Evolutionary conservation across 2,329 filamentous ascomycete genomes (phyloP).

Genomic region (Trichoderma koningii): DNA sequence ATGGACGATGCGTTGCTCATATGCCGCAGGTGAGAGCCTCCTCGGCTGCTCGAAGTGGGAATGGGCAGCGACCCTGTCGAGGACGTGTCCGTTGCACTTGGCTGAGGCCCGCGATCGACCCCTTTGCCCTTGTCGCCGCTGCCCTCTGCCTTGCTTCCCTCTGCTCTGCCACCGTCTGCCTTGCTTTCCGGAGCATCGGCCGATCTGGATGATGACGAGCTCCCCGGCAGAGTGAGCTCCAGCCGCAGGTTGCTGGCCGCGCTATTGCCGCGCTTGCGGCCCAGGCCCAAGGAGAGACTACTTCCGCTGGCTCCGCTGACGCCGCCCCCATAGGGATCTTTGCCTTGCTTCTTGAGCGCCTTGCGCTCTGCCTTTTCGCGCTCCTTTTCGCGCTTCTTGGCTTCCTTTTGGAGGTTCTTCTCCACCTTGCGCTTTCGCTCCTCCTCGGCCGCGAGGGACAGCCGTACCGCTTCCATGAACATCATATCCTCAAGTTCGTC

Average conservation of each 20-base stretch:
- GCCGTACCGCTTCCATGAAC: slow-evolving; percentile 93
- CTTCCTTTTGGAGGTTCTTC: slow-evolving; percentile 63
- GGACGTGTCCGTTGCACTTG: slow-evolving; percentile 34
- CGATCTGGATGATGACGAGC: slow-evolving; percentile 38
- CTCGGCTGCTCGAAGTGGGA: slow-evolving; percentile 55
- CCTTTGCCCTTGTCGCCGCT: slow-evolving; percentile 66
- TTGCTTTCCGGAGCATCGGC: slow-evolving; percentile 35
- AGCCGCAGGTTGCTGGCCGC: slow-evolving; percentile 60
- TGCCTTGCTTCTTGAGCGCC: slow-evolving; percentile 63
- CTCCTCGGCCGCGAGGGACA: slow-evolving; percentile 90
- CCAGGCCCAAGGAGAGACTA: slow-evolving; percentile 62
- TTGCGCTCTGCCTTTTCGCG: slow-evolving; percentile 84
- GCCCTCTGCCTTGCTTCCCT: slow-evolving; percentile 36
- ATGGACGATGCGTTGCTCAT: slow-evolving; percentile 86
- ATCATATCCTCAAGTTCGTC: slow-evolving; percentile 96
- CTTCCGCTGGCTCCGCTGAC: slow-evolving; percentile 59
- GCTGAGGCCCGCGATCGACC: slow-evolving; percentile 56
- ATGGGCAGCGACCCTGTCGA: slow-evolving; percentile 48
- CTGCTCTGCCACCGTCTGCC: not conserved
- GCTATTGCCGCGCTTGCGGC: slow-evolving; percentile 62
- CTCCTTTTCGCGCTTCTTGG: slow-evolving; percentile 82
- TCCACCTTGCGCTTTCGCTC: slow-evolving; percentile 81
- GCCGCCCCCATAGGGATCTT: slow-evolving; percentile 41
- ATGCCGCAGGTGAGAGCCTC: slow-evolving; percentile 73
- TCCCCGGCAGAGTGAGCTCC: slow-evolving; percentile 55